Evolutionary conservation across 75 land plant genomes (phyloP), one percentile per base, ranked within the genome.

Genomic region (Azolla pinnata): DNA sequence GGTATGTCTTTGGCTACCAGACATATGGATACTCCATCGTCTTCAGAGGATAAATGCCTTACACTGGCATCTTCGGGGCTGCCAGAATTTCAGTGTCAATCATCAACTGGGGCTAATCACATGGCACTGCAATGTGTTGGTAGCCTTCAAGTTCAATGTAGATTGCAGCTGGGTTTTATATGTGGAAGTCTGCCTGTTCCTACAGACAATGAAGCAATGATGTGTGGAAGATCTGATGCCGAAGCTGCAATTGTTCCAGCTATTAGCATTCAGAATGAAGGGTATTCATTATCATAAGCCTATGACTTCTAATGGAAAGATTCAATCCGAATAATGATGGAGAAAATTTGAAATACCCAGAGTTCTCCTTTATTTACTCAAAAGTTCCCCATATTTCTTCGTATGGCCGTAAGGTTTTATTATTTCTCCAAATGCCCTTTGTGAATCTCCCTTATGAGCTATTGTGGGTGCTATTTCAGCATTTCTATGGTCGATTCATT

Each of bases 101-200:
- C 27, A 23, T 52, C 54, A 23, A 25, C 18, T 2, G 54, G 29
- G 24, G 2, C 54, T 19, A 29, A 26, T 23, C 62, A 63, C 27
- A 71, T 68, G 54, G n/a, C 26, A 4, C 60, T 85, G 0, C 79
- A 72, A 32, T 92, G 95, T 81, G 95, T 92, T 32, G 97, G 95
- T 30, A 74, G 61, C 48, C 51, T 92, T 62, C 81, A 88, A 62
- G 71, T 92, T 31, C 71, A 66, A 8, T 54, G 70, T 27, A 80
- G 56, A 7, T 38, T 75, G 29, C 67, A 75, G 57, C 75, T 81
- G 19, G 96, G 99, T 1, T 90, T 95, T 63, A 79, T 95, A 50
- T 95, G 99, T 73, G 99, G 99, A 1, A 81, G 83, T 23, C 77
- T 95, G 14, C 99, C 91, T 27, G 97, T 95, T 25, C 79, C 88